A percentile compares a stretch with the other conserved stretches of the same genome.
Conservation (phyloP, 257 asterid genomes). For the Jacaranda mimosifolia region DNA sequence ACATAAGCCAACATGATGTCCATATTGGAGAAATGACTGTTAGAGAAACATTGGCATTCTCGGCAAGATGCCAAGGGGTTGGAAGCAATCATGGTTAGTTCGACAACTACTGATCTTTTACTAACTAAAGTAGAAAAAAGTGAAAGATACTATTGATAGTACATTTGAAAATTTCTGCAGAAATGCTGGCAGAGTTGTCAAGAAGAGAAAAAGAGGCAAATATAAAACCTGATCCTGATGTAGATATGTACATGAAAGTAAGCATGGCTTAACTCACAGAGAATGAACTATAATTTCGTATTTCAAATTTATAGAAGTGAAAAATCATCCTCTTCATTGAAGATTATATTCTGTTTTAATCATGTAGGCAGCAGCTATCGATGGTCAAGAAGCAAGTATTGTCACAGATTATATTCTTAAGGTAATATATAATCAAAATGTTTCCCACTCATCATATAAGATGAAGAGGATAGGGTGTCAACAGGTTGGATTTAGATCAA, state of each 20-base stretch:
- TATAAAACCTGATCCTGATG: constrained; percentile 58
- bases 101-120: neutral
- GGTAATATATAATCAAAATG: neutral
- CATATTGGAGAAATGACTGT: constrained; percentile 45
- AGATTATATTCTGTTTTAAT: neutral
- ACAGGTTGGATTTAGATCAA: no score
- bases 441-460: neutral
- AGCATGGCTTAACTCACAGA: neutral
- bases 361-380: constrained; percentile 3
- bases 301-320: no score
- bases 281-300: neutral
- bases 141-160: no score
- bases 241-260: constrained; percentile 68
- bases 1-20: constrained; percentile 40
- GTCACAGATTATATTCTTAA: constrained; percentile 7
- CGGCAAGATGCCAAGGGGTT: constrained; percentile 45
- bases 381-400: constrained; percentile 6
- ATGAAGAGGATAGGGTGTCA: neutral
- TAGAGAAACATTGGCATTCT: constrained; percentile 41
- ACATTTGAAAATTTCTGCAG: neutral
- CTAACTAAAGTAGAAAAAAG: neutral
- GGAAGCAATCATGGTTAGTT: constrained; percentile 24
- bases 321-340: neutral
- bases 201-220: constrained; percentile 67
- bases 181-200: constrained; percentile 45